Conservation (phyloP, 2,329 filamentous ascomycete species). For the Scolecobasidium constrictum region DNA sequence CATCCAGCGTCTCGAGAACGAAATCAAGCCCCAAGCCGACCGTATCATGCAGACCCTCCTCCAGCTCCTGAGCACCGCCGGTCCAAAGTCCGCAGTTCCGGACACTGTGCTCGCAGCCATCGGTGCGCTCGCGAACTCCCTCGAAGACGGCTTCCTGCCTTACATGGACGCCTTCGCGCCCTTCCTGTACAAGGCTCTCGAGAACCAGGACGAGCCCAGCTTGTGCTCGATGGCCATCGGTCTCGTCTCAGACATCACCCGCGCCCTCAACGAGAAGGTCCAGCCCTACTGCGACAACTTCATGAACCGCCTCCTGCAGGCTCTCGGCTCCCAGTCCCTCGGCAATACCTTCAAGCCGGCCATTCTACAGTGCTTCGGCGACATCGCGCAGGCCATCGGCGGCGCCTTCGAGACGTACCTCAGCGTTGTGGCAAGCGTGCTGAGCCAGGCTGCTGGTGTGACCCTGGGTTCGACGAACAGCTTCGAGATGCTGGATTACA, state of each 20-base stretch:
- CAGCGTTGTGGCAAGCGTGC: conserved; percentile 80
- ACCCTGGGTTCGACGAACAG: conserved; percentile 68
- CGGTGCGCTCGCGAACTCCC: conserved; percentile 78
- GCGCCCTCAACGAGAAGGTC: conserved; percentile 79
- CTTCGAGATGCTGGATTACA: conserved; percentile 95
- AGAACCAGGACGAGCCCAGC: conserved; percentile 89
- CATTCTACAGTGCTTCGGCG: conserved; percentile 94
- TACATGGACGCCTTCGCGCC: conserved; percentile 96
- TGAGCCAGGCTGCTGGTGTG: conserved; percentile 84
- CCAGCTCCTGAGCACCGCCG: conserved; percentile 65
- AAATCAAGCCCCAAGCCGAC: conserved; percentile 82
- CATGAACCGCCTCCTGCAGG: conserved; percentile 95
- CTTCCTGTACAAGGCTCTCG: conserved; percentile 86
- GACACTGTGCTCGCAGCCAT: conserved; percentile 89
- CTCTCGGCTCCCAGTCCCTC: conserved; percentile 74
- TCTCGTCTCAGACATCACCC: conserved; percentile 89
- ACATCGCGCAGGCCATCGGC: conserved; percentile 90
- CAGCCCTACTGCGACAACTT: conserved; percentile 94
- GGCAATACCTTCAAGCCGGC: conserved; percentile 97
- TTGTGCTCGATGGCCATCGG: conserved; percentile 97
- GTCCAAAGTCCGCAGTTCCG: conserved; percentile 83
- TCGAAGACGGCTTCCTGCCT: conserved; percentile 87
- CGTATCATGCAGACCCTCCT: conserved; percentile 87
- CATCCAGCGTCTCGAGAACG: conserved; percentile 79
- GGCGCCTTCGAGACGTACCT: conserved; percentile 90